phyloP scores from a whole-genome alignment of 441 rosid genomes.

The Dalechampia spathulata region DNA sequence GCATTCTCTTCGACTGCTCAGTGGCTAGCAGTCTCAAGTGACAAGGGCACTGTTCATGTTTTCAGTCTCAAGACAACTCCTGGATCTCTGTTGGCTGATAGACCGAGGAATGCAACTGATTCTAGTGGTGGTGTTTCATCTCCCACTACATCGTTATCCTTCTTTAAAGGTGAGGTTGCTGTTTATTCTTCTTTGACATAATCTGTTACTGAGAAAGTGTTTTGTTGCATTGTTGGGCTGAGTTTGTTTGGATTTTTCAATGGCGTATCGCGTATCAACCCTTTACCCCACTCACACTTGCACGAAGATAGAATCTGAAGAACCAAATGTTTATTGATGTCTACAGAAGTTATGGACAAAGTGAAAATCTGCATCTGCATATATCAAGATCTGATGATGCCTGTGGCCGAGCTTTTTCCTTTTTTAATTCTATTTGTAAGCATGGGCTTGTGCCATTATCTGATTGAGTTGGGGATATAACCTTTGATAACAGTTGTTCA shows the following conservation, averaged over 20 bases:
- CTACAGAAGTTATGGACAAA: not conserved
- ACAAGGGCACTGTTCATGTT: conserved; percentile 68
- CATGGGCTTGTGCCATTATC: too few relatives aligned
- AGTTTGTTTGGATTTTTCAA: too few relatives aligned
- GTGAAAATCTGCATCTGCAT: not conserved
- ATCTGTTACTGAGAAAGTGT: not conserved
- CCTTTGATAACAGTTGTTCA: too few relatives aligned
- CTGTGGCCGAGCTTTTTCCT: too few relatives aligned
- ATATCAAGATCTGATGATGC: too few relatives aligned
- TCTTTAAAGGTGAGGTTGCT: conserved; percentile 40
- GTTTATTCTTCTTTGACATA: too few relatives aligned
- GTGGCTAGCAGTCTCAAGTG: conserved; percentile 74
- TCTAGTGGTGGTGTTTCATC: conserved; percentile 20
- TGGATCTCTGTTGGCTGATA: conserved; percentile 35
- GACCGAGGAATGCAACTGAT: conserved; percentile 20
- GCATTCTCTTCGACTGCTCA: conserved; percentile 59
- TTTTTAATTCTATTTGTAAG: too few relatives aligned
- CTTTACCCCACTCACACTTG: not conserved
- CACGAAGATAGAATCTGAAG: not conserved
- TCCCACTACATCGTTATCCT: conserved; percentile 42
- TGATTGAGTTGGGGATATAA: too few relatives aligned
- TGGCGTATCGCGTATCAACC: too few relatives aligned
- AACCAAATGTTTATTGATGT: not conserved
- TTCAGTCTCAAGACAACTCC: conserved; percentile 54
- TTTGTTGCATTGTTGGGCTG: too few relatives aligned